Conservation (phyloP, 768 basidiomycete species). For the Royoungia palumana region DNA sequence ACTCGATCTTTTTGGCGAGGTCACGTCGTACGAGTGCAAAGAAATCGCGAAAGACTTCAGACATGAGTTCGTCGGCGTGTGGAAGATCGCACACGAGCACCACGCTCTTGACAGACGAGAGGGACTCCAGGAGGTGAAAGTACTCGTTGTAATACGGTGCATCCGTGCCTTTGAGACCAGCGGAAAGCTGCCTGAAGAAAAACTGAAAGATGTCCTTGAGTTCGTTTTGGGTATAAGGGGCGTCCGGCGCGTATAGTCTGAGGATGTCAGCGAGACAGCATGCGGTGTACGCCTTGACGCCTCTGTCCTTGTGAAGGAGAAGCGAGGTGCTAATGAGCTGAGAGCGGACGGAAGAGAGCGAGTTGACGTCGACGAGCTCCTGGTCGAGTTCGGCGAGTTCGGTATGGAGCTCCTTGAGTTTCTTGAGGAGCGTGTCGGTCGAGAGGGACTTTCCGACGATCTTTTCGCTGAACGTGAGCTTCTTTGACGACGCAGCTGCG, state of each 20-base stretch:
- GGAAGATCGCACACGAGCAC: slow-evolving; percentile 92
- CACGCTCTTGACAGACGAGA: slow-evolving; percentile 92
- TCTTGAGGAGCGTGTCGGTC: slow-evolving; percentile 82
- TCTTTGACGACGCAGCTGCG: slow-evolving; percentile 50
- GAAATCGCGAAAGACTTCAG: slow-evolving; percentile 78
- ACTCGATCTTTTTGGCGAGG: slow-evolving; percentile 76
- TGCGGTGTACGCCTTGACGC: slow-evolving; percentile 91
- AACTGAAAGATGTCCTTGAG: slow-evolving; percentile 97
- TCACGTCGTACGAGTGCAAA: slow-evolving; percentile 77
- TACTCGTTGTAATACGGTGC: slow-evolving; percentile 89
- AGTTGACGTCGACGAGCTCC: slow-evolving; percentile 72
- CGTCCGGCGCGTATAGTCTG: slow-evolving; percentile 92
- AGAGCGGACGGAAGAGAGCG: slow-evolving; percentile 65
- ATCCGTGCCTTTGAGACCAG: slow-evolving; percentile 71
- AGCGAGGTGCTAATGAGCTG: slow-evolving; percentile 80
- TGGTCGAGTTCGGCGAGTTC: slow-evolving; percentile 85
- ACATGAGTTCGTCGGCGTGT: slow-evolving; percentile 78
- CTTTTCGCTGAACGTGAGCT: slow-evolving; percentile 78
- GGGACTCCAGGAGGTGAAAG: slow-evolving; percentile 89
- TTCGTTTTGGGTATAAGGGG: slow-evolving; percentile 87
- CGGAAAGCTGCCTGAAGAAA: slow-evolving; percentile 82
- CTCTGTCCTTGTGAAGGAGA: slow-evolving; percentile 91
- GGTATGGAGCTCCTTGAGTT: slow-evolving; percentile 72
- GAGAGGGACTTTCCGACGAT: slow-evolving; percentile 71
- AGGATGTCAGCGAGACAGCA: slow-evolving; percentile 95